phyloP scores from a whole-genome alignment of 345 rosid genomes.

The Erodium maritimum region DNA sequence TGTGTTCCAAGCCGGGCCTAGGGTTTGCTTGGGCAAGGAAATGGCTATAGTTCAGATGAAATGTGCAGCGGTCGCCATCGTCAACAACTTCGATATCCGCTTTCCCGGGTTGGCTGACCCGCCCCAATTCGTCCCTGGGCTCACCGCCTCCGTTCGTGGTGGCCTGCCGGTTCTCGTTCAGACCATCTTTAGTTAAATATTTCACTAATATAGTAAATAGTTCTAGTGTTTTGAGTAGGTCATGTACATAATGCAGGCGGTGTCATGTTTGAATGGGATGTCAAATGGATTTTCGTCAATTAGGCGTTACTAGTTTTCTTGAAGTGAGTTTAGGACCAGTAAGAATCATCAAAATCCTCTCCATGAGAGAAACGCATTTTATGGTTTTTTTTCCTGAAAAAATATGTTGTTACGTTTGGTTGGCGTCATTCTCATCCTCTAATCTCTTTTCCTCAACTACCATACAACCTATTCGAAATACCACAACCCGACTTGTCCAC shows the following conservation, averaged over 20 bases:
- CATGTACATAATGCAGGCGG: neutral
- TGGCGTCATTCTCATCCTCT: too few relatives aligned
- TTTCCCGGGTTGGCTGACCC: constrained; percentile 16
- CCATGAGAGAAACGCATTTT: too few relatives aligned
- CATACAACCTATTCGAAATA: too few relatives aligned
- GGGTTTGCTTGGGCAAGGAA: constrained; percentile 64
- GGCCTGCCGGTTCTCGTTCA: constrained; percentile 43
- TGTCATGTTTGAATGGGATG: neutral
- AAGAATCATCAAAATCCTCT: too few relatives aligned
- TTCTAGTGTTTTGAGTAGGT: neutral
- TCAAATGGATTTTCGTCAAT: too few relatives aligned
- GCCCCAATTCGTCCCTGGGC: constrained; percentile 52
- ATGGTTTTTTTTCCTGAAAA: too few relatives aligned
- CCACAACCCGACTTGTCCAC: too few relatives aligned
- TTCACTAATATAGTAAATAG: too few relatives aligned
- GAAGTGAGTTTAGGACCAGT: too few relatives aligned
- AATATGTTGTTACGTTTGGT: too few relatives aligned
- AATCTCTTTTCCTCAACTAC: too few relatives aligned
- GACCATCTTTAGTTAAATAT: neutral
- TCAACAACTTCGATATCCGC: constrained; percentile 28
- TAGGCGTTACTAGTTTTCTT: too few relatives aligned
- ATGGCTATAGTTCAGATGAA: constrained; percentile 51
- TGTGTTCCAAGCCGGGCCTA: constrained; percentile 54
- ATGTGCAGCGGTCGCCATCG: constrained; percentile 29
- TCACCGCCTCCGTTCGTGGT: constrained; percentile 64